Conservation (phyloP, 2,329 filamentous ascomycete genomes). For the Colletotrichum sp. region DNA sequence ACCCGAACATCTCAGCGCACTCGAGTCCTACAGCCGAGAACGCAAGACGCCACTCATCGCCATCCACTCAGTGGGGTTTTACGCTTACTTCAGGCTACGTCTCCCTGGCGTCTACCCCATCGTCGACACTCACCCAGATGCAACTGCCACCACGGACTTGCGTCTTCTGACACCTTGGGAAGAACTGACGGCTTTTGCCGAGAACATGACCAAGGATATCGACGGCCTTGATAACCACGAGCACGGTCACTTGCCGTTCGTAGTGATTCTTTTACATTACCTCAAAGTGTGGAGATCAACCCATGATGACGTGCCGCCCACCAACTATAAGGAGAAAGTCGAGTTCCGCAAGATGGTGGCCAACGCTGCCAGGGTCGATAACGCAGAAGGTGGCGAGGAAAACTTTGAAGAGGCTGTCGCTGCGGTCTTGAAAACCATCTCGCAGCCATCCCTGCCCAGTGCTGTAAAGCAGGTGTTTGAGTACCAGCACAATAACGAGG, state of each 20-base stretch:
- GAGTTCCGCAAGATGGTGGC: slow-evolving; percentile 78
- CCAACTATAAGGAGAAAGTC: slow-evolving; percentile 83
- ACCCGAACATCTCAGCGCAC: slow-evolving; percentile 44
- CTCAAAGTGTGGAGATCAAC: slow-evolving; percentile 78
- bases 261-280: slow-evolving; percentile 82
- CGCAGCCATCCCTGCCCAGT: slow-evolving; percentile 68
- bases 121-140: slow-evolving; percentile 93
- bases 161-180: slow-evolving; percentile 86
- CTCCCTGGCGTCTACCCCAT: slow-evolving; percentile 85
- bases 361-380: slow-evolving; percentile 71
- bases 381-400: slow-evolving; percentile 87
- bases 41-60: slow-evolving; percentile 78
- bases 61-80: slow-evolving; percentile 90
- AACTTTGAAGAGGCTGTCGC: slow-evolving; percentile 94
- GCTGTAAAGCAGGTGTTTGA: slow-evolving; percentile 80
- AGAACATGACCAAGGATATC: slow-evolving; percentile 71
- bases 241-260: slow-evolving; percentile 90
- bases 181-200: slow-evolving; percentile 73
- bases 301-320: slow-evolving; percentile 73
- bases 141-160: slow-evolving; percentile 83
- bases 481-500: slow-evolving; percentile 56
- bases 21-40: slow-evolving; percentile 54
- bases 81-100: slow-evolving; percentile 83
- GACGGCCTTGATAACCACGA: slow-evolving; percentile 76
- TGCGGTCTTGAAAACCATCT: slow-evolving; percentile 88